Conservation (phyloP, 768 basidiomycete species). For the Leccinum ochraceum region DNA sequence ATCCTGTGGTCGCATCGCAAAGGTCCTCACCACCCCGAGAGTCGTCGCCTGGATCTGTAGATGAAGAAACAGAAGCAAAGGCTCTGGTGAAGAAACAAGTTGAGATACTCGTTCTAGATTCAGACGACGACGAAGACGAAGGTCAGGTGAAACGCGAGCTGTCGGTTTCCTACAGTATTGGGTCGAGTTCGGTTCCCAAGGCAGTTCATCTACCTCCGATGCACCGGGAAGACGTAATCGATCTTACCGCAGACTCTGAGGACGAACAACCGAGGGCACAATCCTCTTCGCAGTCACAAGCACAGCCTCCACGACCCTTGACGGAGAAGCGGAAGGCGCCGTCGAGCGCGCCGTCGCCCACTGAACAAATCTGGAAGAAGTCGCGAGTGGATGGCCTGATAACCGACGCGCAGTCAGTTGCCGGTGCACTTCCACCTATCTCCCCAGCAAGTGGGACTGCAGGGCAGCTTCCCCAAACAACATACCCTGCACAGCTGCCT, state of each 20-base stretch:
- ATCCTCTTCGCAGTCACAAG: slow-evolving; percentile 29
- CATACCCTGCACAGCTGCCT: slow-evolving; percentile 28
- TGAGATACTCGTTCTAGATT: slow-evolving; percentile 68
- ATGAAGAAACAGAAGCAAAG: slow-evolving; percentile 33
- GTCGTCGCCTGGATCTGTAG: slow-evolving; percentile 31
- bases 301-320: slow-evolving; percentile 31
- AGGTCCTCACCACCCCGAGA: slow-evolving; percentile 31
- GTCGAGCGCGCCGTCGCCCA: slow-evolving; percentile 49
- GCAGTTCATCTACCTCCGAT: slow-evolving; percentile 20
- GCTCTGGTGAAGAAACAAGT: slow-evolving; percentile 50
- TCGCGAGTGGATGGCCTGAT: slow-evolving; percentile 37
- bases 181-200: slow-evolving; percentile 37
- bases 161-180: slow-evolving; percentile 62
- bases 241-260: slow-evolving; percentile 80
- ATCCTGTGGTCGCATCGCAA: slow-evolving; percentile 39
- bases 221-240: slow-evolving; percentile 63
- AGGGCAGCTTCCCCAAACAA: slow-evolving; percentile 18
- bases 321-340: slow-evolving; percentile 61
- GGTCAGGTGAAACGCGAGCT: slow-evolving; percentile 74
- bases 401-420: slow-evolving; percentile 12
- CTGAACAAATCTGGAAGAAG: slow-evolving; percentile 79
- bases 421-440: slow-evolving; percentile 25
- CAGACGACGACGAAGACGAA: slow-evolving; percentile 78
- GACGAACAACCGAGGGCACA: slow-evolving; percentile 55
- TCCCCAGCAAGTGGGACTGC: slow-evolving; percentile 22